Evolutionary conservation across 345 rosid species (phyloP), one percentile per base, ranked within the genome.

Genomic region (Eucalyptus microcorys): DNA sequence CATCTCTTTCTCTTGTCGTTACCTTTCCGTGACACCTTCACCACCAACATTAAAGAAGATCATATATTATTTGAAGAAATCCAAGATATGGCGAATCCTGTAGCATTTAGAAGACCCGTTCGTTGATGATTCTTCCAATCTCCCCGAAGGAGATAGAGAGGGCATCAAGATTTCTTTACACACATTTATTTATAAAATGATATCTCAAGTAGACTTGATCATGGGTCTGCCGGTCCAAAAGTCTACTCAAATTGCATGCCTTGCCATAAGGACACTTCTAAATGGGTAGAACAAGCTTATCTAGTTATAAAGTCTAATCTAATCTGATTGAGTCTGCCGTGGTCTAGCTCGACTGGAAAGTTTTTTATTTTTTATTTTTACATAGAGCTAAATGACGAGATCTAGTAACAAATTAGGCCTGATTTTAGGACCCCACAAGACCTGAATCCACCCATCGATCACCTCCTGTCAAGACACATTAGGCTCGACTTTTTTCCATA

Each of bases 141-240:
- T 61, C 21, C 21, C 40, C 40, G 17, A 64, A 15, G 76, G 76
- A n/a, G 76, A n/a, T 15, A 7, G 37, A n/a, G 40, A n/a, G 76
- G 15, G 45, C 24, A 71, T 71, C 8, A 1, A 71, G 47, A 37
- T 19, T 71, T 30, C 32, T 55, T 3, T 30, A 37, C 27, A 5
- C 22, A 71, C 27, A 71, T 71, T 71, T 19, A 37, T 71, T 71
- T 19, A 37, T 37, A 6, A 21, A 71, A 71, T 71, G 5, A 76
- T 37, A 3, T 76, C 15, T 37, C 27, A 10, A 19, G 8, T 37
- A 71, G 7, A 37, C 43, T 6, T 17, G 2, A 71, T 71, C 14
- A 17, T 34, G 14, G 7, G 6, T 66, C 1, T 8, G 11, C 1
- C 2, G 5, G 5, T 21, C 2, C 43, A 17, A 12, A 34, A 16